Conservation (phyloP, 1,139 yeast species). For the Debaryomyces udenii region DNA sequence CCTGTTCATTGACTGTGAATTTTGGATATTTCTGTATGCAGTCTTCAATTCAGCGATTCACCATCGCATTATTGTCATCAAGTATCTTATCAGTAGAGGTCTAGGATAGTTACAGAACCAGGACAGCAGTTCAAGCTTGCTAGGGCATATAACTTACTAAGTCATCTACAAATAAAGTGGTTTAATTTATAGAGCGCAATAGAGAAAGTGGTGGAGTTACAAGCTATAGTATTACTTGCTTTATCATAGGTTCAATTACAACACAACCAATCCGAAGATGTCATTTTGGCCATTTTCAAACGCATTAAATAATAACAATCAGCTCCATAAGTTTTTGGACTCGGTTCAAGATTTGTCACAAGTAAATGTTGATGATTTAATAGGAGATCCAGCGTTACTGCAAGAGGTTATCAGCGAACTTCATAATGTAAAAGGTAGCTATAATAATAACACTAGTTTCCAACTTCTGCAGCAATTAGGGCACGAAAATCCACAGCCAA, state of each 20-base stretch:
- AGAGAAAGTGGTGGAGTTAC: neutral
- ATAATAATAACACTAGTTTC: conserved; percentile 31
- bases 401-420: conserved; percentile 46
- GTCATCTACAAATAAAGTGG: too few relatives aligned
- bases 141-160: too few relatives aligned
- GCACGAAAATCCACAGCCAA: conserved; percentile 12
- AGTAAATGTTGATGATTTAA: conserved; percentile 38
- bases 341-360: conserved; percentile 37
- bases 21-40: conserved; percentile 6
- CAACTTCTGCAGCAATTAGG: conserved; percentile 35
- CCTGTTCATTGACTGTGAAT: too few relatives aligned
- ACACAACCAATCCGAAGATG: conserved; percentile 25
- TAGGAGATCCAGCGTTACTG: conserved; percentile 39
- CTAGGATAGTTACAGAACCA: too few relatives aligned
- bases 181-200: neutral
- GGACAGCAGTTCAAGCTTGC: too few relatives aligned
- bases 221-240: neutral
- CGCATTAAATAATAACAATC: conserved; percentile 42
- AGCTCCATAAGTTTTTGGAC: conserved; percentile 47
- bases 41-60: conserved; percentile 2
- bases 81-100: too few relatives aligned
- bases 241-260: neutral
- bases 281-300: conserved; percentile 55
- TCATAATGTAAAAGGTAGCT: conserved; percentile 42
- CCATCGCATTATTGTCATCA: too few relatives aligned